Evolutionary conservation across 192 early-diverging fungal genomes (phyloP).

Genomic region (Podila minutissima): DNA sequence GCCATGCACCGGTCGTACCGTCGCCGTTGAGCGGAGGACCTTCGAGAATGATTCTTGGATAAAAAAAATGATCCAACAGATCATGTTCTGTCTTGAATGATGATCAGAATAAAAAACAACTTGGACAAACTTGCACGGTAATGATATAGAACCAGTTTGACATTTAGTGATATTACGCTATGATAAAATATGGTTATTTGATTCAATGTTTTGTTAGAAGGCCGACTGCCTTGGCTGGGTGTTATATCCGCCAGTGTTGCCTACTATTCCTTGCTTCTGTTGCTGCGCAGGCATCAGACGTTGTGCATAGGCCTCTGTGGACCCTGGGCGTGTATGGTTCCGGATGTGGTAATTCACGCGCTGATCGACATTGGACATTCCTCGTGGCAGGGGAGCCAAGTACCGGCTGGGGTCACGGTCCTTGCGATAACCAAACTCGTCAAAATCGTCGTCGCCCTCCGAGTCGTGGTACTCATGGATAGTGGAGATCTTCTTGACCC

Average conservation of each 20-base stretch:
- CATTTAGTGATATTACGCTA: neutral
- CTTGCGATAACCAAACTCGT: neutral
- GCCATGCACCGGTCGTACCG: neutral
- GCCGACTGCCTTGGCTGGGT: neutral
- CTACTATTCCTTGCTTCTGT: neutral
- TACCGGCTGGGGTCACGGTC: neutral
- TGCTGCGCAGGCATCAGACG: neutral
- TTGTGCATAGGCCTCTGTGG: neutral
- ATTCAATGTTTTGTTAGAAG: neutral
- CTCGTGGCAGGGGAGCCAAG: neutral
- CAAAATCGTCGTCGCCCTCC: slow-evolving; percentile 14
- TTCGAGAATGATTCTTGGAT: neutral
- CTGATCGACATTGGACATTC: neutral
- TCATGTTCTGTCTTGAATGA: too few relatives aligned
- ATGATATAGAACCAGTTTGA: too few relatives aligned
- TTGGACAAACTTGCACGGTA: too few relatives aligned
- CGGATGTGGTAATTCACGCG: neutral
- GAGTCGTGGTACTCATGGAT: slow-evolving; percentile 24
- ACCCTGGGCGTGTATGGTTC: neutral
- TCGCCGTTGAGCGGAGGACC: neutral
- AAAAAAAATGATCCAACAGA: too few relatives aligned
- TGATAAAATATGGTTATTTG: neutral
- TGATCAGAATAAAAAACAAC: too few relatives aligned
- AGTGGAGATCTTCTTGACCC: slow-evolving; percentile 29
- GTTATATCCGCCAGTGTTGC: neutral